Percentiles rank a stretch among this genome's conserved stretches.
phyloP scores from a whole-genome alignment of 495 filamentous ascomycete genomes.

The Astrothelium macrocarpum region DNA sequence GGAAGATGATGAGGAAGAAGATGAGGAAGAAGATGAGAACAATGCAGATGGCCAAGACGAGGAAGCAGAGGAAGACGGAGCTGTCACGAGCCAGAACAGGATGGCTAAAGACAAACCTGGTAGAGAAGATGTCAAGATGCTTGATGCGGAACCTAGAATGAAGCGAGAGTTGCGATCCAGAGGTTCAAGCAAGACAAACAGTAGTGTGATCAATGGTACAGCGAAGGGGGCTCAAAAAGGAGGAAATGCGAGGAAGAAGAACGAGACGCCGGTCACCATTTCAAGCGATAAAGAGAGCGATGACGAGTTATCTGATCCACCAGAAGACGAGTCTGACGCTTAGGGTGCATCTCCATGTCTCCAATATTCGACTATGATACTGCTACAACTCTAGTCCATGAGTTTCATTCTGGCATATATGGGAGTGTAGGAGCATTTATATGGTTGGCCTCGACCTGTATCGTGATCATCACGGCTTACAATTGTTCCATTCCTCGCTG shows the following conservation, averaged over 20 bases:
- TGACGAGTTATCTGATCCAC: constrained; percentile 15
- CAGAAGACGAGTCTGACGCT: constrained; percentile 5
- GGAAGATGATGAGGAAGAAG: constrained; percentile 14
- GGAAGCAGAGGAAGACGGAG: too few relatives aligned
- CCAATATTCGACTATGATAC: not conserved
- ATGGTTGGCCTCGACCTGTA: not conserved
- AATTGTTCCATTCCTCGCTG: too few relatives aligned
- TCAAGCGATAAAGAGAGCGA: constrained; percentile 16
- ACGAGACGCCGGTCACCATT: not conserved
- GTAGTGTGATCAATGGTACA: not conserved
- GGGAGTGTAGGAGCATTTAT: not conserved
- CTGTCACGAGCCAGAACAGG: too few relatives aligned
- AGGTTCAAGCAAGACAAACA: not conserved
- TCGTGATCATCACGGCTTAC: too few relatives aligned
- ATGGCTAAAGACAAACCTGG: not conserved
- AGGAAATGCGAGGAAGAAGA: not conserved
- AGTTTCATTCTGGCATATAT: not conserved
- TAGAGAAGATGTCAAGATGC: not conserved
- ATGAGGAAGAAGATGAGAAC: not conserved
- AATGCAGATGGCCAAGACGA: not conserved
- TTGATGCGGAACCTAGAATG: constrained; percentile 2
- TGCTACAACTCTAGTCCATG: not conserved
- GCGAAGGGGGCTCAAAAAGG: not conserved
- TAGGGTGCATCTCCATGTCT: not conserved
- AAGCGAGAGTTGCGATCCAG: not conserved